Percentiles rank a stretch among this genome's conserved stretches.
phyloP scores from a whole-genome alignment of 2,329 filamentous ascomycete genomes.

The Fusarium sp. region DNA sequence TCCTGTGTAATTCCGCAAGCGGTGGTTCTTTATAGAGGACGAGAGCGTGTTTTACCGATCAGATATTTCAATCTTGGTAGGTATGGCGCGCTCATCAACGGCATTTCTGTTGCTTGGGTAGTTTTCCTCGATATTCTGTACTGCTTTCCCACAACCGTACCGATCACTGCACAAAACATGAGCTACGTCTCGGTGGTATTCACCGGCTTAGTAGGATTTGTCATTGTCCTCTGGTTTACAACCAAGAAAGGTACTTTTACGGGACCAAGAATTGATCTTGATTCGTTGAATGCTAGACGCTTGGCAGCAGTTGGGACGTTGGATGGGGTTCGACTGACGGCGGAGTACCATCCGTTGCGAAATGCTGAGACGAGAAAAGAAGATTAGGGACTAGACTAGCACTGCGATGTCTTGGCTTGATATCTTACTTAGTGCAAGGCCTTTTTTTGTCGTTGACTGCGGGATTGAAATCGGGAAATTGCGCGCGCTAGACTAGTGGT shows the following conservation, averaged over 20 bases:
- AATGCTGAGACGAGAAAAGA: conserved; percentile 1
- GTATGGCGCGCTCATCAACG: conserved; percentile 44
- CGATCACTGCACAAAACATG: conserved; percentile 42
- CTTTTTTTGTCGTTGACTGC: not conserved
- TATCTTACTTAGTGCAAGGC: not conserved
- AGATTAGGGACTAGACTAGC: not conserved
- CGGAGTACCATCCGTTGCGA: conserved; percentile 5
- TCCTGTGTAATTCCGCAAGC: conserved; percentile 48
- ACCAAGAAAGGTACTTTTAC: conserved; percentile 36
- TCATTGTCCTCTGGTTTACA: conserved; percentile 37
- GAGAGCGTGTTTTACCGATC: conserved; percentile 43
- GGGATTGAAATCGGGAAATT: too few species aligned
- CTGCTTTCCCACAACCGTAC: conserved; percentile 39
- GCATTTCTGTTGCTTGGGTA: conserved; percentile 35
- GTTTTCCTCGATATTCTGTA: conserved; percentile 39
- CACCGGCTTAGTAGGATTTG: conserved; percentile 31
- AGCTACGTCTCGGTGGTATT: conserved; percentile 42
- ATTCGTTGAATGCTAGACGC: conserved; percentile 23
- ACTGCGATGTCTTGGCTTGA: not conserved
- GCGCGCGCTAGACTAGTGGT: too few species aligned
- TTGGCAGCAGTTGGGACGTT: conserved; percentile 24
- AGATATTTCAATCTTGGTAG: conserved; percentile 45
- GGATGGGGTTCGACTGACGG: conserved; percentile 1
- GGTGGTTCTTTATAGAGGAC: conserved; percentile 44
- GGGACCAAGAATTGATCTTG: conserved; percentile 42